Conservation (phyloP, 2,329 filamentous ascomycete genomes). For the Alternaria sp. region DNA sequence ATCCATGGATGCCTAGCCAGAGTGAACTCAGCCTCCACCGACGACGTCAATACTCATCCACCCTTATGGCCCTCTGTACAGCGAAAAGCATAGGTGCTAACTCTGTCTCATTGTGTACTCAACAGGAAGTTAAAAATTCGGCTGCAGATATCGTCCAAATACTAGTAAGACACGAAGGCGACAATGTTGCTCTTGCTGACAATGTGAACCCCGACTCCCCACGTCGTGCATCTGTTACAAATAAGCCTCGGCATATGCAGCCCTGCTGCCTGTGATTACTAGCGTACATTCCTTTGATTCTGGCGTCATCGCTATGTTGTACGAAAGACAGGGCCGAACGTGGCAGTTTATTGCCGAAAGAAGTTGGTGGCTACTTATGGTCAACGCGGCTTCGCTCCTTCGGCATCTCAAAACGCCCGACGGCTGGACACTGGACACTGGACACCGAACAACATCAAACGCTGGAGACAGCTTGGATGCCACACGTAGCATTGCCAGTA, state of each 20-base stretch:
- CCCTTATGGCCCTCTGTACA: too few species aligned
- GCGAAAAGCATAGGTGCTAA: too few species aligned
- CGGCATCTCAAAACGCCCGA: neutral
- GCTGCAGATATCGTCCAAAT: fast-evolving
- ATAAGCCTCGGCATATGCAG: neutral
- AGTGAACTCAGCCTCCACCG: too few species aligned
- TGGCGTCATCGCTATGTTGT: neutral
- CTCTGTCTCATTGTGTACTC: too few species aligned
- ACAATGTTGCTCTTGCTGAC: neutral
- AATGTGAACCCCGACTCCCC: neutral
- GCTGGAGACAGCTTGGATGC: too few species aligned
- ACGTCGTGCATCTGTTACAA: neutral
- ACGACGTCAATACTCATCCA: too few species aligned
- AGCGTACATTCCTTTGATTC: neutral
- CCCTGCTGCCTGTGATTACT: neutral
- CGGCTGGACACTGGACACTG: neutral
- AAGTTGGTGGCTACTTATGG: neutral
- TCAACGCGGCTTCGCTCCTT: neutral
- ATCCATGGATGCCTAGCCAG: neutral
- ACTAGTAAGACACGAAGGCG: neutral
- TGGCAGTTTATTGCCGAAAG: neutral
- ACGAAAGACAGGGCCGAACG: neutral
- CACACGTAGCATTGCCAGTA: too few species aligned
- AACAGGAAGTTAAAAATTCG: too few species aligned
- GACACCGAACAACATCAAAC: neutral